phyloP scores from a whole-genome alignment of 192 early-diverging fungal genomes.

The Linnemannia zychae region DNA sequence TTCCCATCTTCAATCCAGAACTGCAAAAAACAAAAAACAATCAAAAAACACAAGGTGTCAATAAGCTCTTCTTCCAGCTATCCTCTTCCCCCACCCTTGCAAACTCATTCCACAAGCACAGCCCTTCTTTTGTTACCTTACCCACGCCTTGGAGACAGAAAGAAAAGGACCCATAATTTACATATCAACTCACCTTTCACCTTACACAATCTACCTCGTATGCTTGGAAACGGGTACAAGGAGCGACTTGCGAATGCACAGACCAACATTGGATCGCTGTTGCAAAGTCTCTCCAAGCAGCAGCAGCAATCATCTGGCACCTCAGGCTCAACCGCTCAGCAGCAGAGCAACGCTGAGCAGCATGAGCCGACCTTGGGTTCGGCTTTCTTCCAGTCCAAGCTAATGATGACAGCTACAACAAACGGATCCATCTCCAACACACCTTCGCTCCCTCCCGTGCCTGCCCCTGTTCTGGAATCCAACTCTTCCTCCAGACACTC shows the following conservation, averaged over 20 bases:
- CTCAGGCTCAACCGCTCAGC: background rate
- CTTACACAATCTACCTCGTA: background rate
- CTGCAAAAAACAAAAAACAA: background rate
- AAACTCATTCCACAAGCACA: background rate
- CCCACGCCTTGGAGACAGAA: background rate
- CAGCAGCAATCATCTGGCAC: background rate
- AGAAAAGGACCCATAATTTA: too few species aligned
- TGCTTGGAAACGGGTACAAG: constrained; percentile 56
- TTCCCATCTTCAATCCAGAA: background rate
- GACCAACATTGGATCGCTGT: constrained; percentile 34
- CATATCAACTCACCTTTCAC: background rate
- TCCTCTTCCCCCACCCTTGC: background rate
- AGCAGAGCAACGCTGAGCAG: background rate
- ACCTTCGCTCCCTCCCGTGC: constrained; percentile 10
- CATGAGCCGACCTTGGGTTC: background rate
- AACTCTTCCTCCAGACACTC: constrained; percentile 40
- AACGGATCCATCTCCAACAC: background rate
- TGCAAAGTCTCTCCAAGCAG: constrained; percentile 41
- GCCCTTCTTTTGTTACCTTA: background rate
- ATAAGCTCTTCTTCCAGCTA: background rate
- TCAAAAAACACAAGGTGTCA: background rate
- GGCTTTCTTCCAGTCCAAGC: background rate
- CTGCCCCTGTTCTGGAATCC: constrained; percentile 37
- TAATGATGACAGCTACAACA: background rate
- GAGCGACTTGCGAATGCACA: constrained; percentile 43